Percentiles rank a stretch among this genome's conserved stretches.
phyloP scores from a whole-genome alignment of 2,329 filamentous ascomycete species.

The Alternaria arbusti region DNA sequence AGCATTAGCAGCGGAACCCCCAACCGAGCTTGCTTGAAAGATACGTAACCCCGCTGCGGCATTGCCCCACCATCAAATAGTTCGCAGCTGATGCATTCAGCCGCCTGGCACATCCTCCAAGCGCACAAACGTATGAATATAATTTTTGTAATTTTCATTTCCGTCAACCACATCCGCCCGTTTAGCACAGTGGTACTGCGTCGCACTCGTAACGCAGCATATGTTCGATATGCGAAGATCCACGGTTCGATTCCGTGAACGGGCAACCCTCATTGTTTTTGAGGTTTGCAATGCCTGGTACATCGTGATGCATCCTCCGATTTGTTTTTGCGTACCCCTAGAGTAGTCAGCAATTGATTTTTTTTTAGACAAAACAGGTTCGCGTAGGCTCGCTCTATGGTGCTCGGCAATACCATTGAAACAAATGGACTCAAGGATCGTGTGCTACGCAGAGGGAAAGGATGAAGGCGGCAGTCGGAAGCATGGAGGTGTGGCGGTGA shows the following conservation, averaged over 20 bases:
- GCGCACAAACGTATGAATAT: neutral
- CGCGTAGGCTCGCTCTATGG: neutral
- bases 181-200: conserved; percentile 20
- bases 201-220: conserved; percentile 16
- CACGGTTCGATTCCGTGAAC: conserved; percentile 13
- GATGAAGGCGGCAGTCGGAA: neutral
- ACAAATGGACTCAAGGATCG: neutral
- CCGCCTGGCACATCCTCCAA: neutral
- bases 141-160: neutral
- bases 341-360: neutral
- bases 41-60: neutral
- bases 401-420: neutral
- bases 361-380: neutral
- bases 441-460: neutral
- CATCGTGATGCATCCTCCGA: neutral
- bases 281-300: neutral
- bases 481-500: neutral
- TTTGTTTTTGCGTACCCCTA: neutral
- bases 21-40: neutral
- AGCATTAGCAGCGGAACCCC: neutral
- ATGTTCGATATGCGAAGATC: conserved; percentile 12
- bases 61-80: neutral
- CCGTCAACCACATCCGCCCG: conserved; percentile 1
- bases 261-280: conserved; percentile 2
- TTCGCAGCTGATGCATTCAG: neutral